Base-by-base conservation (phyloP, 176 grass and related monocot genomes). In the Eleusine coracana region DNA sequence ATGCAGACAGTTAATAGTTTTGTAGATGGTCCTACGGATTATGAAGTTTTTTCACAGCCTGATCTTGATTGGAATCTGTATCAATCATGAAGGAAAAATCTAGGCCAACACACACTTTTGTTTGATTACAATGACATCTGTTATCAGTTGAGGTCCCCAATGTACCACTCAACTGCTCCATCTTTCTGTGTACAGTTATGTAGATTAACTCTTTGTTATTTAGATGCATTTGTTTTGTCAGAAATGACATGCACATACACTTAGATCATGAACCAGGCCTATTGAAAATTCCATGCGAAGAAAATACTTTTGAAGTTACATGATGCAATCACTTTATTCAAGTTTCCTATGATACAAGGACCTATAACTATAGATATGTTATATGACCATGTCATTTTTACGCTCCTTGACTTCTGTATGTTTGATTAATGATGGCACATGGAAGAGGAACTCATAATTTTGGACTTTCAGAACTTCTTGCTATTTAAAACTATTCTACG, bases 41-140 rank as follows among this genome's bases (percentile, higher is more conserved):
- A 96, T 76, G 96, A 99, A 80, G 87, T 96, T 74, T 99, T 99
- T 87, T 96, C 96, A 34, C 88, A 94, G 86, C 91, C 91, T 77
- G 88, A 93, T 44, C 71, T 99, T 71, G 91, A 99, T 84, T 99
- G 96, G 96, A 87, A 92, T 79, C 79, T 89, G 74, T 99, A 94
- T 87, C 91, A 94, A 84, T 86, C 87, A 66, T 93, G 89, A 91
- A 89, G 80, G 27, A 68, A 85, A 87, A 15, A 38, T 74, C 54
- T 75, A 80, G 76, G 45, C 80, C 64, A 76, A 84, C 77, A 78
- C 80, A 82, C 78, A 56, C 75, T 82, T 78, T 73, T 73, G 63
- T 89, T 84, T 86, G 65, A 66, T 83, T 84, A 13, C 10, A 54
- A 42, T 48, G 58, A 66, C 78, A 68, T 77, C 50, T 78, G 70